phyloP scores from a whole-genome alignment of 2,329 filamentous ascomycete genomes.

The Exophiala calicioides region DNA sequence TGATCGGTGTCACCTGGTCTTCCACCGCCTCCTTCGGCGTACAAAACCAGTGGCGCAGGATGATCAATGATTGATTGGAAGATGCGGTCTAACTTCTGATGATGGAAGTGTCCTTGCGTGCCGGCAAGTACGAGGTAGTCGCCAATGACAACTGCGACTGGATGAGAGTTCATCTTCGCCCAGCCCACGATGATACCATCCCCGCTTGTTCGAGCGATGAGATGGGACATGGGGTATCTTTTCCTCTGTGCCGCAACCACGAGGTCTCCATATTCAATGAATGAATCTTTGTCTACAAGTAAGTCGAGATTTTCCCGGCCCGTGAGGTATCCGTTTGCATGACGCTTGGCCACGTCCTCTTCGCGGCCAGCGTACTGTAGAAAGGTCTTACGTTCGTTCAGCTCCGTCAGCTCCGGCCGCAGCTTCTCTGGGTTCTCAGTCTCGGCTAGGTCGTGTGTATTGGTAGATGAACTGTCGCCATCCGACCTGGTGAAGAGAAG shows the following conservation, averaged over 20 bases:
- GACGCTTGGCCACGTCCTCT: constrained; percentile 24
- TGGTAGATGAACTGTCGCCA: constrained; percentile 20
- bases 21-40: constrained; percentile 26
- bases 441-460: constrained; percentile 17
- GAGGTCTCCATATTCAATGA: constrained; percentile 23
- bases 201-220: constrained; percentile 26
- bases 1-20: constrained; percentile 25
- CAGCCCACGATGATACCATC: constrained; percentile 27
- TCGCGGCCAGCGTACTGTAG: constrained; percentile 23
- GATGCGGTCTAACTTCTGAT: constrained; percentile 26
- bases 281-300: constrained; percentile 24
- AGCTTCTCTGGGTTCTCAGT: constrained; percentile 22
- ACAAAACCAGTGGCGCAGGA: constrained; percentile 25
- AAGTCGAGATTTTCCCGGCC: constrained; percentile 26
- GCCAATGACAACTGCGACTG: constrained; percentile 24
- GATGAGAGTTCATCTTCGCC: constrained; percentile 25
- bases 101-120: constrained; percentile 26
- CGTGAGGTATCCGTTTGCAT: constrained; percentile 25
- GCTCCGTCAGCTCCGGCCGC: constrained; percentile 25
- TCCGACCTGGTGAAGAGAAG: constrained; percentile 22
- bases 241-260: constrained; percentile 26
- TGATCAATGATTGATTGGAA: constrained; percentile 27
- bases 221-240: constrained; percentile 22
- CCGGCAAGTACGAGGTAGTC: constrained; percentile 26
- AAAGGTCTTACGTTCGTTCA: constrained; percentile 24